Conservation (phyloP, 1,284 basidiomycete genomes). For the Xerocomus nothofagi region DNA sequence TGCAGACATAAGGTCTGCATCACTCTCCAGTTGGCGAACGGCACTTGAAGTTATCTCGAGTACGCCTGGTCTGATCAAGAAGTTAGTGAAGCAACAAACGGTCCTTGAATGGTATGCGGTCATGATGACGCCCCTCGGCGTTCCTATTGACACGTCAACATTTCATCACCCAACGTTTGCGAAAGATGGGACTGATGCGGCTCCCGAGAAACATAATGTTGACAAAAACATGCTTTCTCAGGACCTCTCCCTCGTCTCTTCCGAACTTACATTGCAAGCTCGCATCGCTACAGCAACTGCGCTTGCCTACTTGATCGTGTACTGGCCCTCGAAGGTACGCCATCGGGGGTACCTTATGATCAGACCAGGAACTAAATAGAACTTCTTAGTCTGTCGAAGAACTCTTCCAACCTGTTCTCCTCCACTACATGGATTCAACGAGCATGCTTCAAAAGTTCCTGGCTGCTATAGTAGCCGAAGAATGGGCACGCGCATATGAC, state of each 20-base stretch:
- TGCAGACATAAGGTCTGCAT: constrained; percentile 78
- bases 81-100: constrained; percentile 51
- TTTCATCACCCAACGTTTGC: constrained; percentile 69
- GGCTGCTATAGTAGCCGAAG: constrained; percentile 82
- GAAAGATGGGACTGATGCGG: constrained; percentile 43
- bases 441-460: constrained; percentile 93
- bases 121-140: constrained; percentile 89
- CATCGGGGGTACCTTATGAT: constrained; percentile 2
- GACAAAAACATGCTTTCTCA: constrained; percentile 96
- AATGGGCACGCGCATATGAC: constrained; percentile 81
- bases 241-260: constrained; percentile 82
- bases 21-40: constrained; percentile 77
- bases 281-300: constrained; percentile 82
- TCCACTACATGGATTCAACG: constrained; percentile 80
- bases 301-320: constrained; percentile 70
- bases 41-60: constrained; percentile 59
- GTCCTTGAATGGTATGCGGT: constrained; percentile 83
- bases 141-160: constrained; percentile 68
- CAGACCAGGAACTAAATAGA: not conserved
- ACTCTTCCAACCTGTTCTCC: constrained; percentile 69
- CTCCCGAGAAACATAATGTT: constrained; percentile 81
- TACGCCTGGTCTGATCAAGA: constrained; percentile 50
- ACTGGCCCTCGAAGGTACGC: constrained; percentile 63
- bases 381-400: constrained; percentile 48
- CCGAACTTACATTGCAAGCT: constrained; percentile 81